Evolutionary conservation across 371 early-diverging fungal genomes (phyloP).

Genomic region (Encephalitozoon hellem): DNA sequence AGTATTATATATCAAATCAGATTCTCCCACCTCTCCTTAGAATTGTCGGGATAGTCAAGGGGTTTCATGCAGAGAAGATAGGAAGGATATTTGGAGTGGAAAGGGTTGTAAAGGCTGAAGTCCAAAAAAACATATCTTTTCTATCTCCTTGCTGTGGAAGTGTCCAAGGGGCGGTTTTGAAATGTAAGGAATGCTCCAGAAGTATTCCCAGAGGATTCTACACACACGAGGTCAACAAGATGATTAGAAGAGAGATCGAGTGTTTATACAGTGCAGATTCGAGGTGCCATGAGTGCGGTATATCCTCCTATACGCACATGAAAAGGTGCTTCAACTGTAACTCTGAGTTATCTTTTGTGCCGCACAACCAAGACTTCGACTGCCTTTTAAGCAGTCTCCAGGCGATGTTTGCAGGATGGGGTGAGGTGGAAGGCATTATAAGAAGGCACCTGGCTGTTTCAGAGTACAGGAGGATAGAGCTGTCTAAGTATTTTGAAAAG

Average conservation of each 20-base stretch:
- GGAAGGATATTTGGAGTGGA: constrained; percentile 36
- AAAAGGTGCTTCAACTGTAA: constrained; percentile 39
- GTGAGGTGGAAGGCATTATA: constrained; percentile 6
- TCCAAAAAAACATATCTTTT: constrained; percentile 23
- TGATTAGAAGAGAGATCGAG: constrained; percentile 36
- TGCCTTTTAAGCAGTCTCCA: constrained; percentile 12
- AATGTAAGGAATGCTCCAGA: constrained; percentile 48
- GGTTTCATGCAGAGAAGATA: constrained; percentile 23
- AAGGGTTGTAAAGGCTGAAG: neutral
- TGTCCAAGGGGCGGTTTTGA: constrained; percentile 18
- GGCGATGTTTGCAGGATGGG: constrained; percentile 14
- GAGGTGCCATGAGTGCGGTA: constrained; percentile 42
- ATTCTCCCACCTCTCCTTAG: constrained; percentile 76
- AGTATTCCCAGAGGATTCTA: constrained; percentile 32
- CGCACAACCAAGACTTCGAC: constrained; percentile 51
- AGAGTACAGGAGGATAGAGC: constrained; percentile 40
- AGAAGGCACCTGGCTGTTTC: neutral
- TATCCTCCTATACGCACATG: neutral
- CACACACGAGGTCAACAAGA: constrained; percentile 18
- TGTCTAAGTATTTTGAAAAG: constrained; percentile 32
- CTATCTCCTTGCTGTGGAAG: constrained; percentile 54
- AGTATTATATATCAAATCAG: constrained; percentile 90
- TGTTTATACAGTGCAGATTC: constrained; percentile 23
- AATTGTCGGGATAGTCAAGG: constrained; percentile 6
- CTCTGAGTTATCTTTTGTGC: neutral